Evolutionary conservation across 2,329 filamentous ascomycete species (phyloP).

Genomic region (Tolypocladium paradoxum): DNA sequence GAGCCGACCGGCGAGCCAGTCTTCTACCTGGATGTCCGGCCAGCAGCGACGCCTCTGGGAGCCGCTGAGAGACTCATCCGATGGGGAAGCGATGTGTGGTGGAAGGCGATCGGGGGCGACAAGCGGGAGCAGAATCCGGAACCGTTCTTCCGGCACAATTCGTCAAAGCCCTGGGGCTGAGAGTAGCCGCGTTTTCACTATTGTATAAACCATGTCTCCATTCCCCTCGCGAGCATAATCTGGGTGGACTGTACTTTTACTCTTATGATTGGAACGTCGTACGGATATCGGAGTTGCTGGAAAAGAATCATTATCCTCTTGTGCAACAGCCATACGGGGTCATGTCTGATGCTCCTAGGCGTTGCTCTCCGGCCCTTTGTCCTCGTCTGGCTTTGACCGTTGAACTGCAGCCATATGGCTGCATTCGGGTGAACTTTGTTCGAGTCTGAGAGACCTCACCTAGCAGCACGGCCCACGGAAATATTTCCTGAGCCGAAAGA

Average conservation of each 20-base stretch:
- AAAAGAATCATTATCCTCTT: neutral
- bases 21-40: constrained; percentile 90
- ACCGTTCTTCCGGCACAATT: constrained; percentile 20
- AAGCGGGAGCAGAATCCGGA: constrained; percentile 37
- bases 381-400: no score
- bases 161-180: constrained; percentile 9
- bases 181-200: neutral
- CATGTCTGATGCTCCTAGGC: no score
- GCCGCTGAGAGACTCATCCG: constrained; percentile 73
- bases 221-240: constrained; percentile 6
- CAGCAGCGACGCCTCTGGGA: constrained; percentile 70
- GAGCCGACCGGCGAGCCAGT: constrained; percentile 84
- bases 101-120: constrained; percentile 68
- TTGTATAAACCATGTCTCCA: constrained; percentile 4
- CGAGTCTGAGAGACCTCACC: neutral
- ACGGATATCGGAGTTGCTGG: neutral
- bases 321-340: neutral
- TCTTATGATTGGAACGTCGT: constrained; percentile 11
- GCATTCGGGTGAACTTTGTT: no score
- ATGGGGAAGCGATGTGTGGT: constrained; percentile 94
- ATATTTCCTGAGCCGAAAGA: fast-evolving
- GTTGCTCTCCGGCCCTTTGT: no score
- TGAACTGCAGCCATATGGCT: no score
- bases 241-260: constrained; percentile 16
- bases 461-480: neutral